Evolutionary conservation across 2,329 filamentous ascomycete species (phyloP), one percentile per base, ranked within the genome.

Genomic region (Monosporascus ibericus): DNA sequence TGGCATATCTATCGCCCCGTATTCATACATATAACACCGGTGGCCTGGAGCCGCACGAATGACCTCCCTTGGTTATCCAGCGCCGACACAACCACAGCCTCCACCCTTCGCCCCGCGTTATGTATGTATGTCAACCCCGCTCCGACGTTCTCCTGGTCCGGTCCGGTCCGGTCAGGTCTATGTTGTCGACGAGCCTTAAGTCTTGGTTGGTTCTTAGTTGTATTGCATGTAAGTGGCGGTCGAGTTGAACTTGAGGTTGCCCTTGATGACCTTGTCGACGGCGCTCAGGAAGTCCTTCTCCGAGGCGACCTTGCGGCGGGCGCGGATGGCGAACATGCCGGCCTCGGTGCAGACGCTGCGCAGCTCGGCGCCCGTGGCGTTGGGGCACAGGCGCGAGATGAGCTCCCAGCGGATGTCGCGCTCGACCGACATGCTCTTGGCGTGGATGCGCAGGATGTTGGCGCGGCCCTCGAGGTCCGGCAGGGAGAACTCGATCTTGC

Each of bases 381-480:
- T 99, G 60, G 94, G 94, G 75, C 94, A 99, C 58, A 99, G 80
- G 63, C 94, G 87, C 20, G 92, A 96, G 68, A 99, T 97, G 60
- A 99, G 82, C 77, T 99, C 94, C 94, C 94, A 99, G 74, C 94
- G 85, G 66, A 99, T 99, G 68, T 99, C 94, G 50, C 94, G 85
- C 81, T 99, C 94, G 38, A 99, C 94, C 18, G 91, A 96, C 94
- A 99, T 99, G 70, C 90, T 95, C 87, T 97, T 99, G 65, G 94
- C 94, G 76, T 97, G 94, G 65, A 99, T 99, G 48, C 94, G 88
- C 44, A 99, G 82, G 67, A 99, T 97, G 75, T 96, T 97, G 67
- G 94, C 94, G 60, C 94, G 87, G 49, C 94, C 94, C 72, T 99
- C 94, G 63, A 97, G 90, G 70, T 99, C 94, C 24, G 94, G 94